Conservation (phyloP, 345 rosid species). For the Lumnitzera littorea region DNA sequence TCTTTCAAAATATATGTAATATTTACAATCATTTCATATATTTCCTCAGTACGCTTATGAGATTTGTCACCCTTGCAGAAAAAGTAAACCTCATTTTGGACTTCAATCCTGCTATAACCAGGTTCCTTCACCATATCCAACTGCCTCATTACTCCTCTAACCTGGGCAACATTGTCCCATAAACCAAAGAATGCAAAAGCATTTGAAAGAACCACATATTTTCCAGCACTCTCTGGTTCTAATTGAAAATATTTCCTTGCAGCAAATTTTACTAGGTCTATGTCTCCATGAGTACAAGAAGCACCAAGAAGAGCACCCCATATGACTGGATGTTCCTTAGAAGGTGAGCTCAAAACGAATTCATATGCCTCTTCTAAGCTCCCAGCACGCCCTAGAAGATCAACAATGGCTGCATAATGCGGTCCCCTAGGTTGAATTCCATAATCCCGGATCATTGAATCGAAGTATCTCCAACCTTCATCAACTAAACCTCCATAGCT, state of each 20-base stretch:
- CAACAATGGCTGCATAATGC: slow-evolving; percentile 70
- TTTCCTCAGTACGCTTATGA: slow-evolving; percentile 36
- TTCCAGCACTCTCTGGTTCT: slow-evolving; percentile 59
- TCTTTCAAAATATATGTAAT: slow-evolving; percentile 42
- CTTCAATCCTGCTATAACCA: slow-evolving; percentile 60
- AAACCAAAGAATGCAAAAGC: slow-evolving; percentile 53
- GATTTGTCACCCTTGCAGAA: slow-evolving; percentile 48
- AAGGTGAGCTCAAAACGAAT: slow-evolving; percentile 48
- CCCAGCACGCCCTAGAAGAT: slow-evolving; percentile 64
- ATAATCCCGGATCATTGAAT: slow-evolving; percentile 47
- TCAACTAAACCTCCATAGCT: slow-evolving; percentile 65
- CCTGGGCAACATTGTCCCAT: slow-evolving; percentile 52
- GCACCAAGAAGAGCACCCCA: slow-evolving; percentile 79
- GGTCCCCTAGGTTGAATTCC: slow-evolving; percentile 49
- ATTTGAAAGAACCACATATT: slow-evolving; percentile 57
- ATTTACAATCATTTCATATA: slow-evolving; percentile 35
- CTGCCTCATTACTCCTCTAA: slow-evolving; percentile 45
- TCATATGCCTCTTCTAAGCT: slow-evolving; percentile 56
- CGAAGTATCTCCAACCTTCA: slow-evolving; percentile 42
- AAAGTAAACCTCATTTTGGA: slow-evolving; percentile 40
- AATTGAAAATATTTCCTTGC: slow-evolving; percentile 46
- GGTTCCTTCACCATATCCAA: slow-evolving; percentile 50
- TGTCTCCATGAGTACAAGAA: slow-evolving; percentile 55
- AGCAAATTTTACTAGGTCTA: slow-evolving; percentile 42
- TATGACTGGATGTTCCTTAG: slow-evolving; percentile 39